Evolutionary conservation across 768 basidiomycete species (phyloP), one percentile per base, ranked within the genome.

Genomic region (Boletus patriciae): DNA sequence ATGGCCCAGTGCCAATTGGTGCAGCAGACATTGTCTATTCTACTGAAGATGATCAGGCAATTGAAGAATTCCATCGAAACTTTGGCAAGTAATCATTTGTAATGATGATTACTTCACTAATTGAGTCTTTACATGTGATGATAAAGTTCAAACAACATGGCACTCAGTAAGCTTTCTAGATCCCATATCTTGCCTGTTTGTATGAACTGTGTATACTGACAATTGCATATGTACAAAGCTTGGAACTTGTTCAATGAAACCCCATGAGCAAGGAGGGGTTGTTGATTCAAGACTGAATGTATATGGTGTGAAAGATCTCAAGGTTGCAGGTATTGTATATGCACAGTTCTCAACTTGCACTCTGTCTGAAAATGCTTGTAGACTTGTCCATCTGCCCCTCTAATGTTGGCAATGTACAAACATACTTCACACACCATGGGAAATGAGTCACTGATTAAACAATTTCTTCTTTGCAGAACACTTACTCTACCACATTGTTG

Each of bases 201-300:
- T 25, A 33, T 23, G 36, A 38, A n/a, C 47, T n/a, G n/a, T n/a
- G n/a, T n/a, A 36, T 42, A 33, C 6, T 29, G 13, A 31, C 25
- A 25, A 40, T 40, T 8, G 27, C n/a, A n/a, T n/a, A n/a, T 37
- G 0, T 21, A 15, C 16, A 29, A 27, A 84, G 83, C 71, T 83
- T 13, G 84, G 84, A 34, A 86, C 84, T 0, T 85, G 83, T 53
- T 78, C 84, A 0, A 87, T 87, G 85, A 85, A 85, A 66, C 13
- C 31, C 31, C 10, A 33, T 33, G 31, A 33, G 12, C 31, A 33
- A 33, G 31, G 31, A 33, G 31, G 31, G 31, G 31, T 33, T 33
- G 31, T 33, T 33, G 31, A 33, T 33, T 33, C 31, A 11, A 33
- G 10, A 33, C 31, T 33, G 31, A 11, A 11, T 33, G 31, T 33